Base-by-base conservation (phyloP, 768 basidiomycete genomes). In the Hygrophorus russula region DNA sequence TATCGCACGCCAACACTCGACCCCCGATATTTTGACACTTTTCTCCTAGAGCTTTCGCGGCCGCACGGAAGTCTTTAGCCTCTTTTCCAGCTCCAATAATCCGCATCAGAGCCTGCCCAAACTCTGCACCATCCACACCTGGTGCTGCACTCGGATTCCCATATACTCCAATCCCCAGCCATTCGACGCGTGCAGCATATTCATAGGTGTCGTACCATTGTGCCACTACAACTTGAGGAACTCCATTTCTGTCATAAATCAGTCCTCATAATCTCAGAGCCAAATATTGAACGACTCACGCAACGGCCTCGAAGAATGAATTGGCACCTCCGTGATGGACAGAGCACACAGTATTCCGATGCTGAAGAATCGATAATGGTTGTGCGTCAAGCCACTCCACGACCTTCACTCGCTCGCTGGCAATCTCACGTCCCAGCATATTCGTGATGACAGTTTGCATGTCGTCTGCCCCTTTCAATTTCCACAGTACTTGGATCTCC, bases 131-230 rank as follows among this genome's bases (percentile, higher is more conserved):
- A 19, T 50, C 46, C 17, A 48, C 49, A 15, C 41, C 36, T 3
- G 52, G 52, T 2, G 54, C 46, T 29, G 20, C 36, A 14, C 37
- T 39, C 31, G 44, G 49, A 34, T 53, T 56, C 15, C 52, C 54
- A 39, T 51, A 53, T 6, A 56, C 41, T 8, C 54, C 54, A 38
- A 53, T 51, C 1, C 52, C 52, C 27, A 51, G 45, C 44, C 44
- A 56, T 32, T 56, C 54, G 4, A 45, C 50, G 17, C 52, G 46
- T 4, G 45, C 47, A 10, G 54, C 54, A 36, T 50, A 50, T 20
- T 56, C 54, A 38, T 56, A 56, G 4, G 50, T 46, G 44, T 56
- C 54, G 14, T 49, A 49, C 54, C 54, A 56, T 36, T 51, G 48
- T 1, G 54, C 47, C 7, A 56, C 41, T 27, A 56, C 37, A 20